These are phyloP conservation scores for Physocladia obscura DNA, from an alignment of 192 early-diverging fungal genomes.

Conservation along the genomic window DNA sequence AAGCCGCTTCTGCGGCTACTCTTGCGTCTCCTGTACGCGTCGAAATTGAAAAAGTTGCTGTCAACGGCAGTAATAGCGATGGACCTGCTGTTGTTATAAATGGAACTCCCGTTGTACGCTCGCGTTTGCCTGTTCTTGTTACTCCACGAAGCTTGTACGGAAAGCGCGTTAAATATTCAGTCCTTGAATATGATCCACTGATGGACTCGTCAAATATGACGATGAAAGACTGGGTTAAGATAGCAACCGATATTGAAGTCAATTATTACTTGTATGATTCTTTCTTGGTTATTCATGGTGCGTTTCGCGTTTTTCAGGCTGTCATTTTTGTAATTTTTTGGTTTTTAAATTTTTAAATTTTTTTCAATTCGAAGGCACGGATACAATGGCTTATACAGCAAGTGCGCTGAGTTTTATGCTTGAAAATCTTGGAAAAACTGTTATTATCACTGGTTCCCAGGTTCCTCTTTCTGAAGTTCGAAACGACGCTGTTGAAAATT, in stretches of 20 bases:
- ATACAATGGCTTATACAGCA: constrained; percentile 54
- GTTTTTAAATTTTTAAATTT: constrained; percentile 30
- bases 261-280: constrained; percentile 93
- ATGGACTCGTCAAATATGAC: constrained; percentile 94
- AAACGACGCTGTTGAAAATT: constrained; percentile 96
- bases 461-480: constrained; percentile 95
- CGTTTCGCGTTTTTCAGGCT: no score
- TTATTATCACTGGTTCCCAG: constrained; percentile 97
- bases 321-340: no score
- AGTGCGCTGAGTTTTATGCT: constrained; percentile 87
- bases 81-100: constrained; percentile 35
- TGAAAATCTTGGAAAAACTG: constrained; percentile 95
- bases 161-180: constrained; percentile 89
- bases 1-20: no score
- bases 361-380: constrained; percentile 38
- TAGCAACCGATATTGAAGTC: constrained; percentile 91
- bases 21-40: neutral
- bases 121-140: constrained; percentile 64
- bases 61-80: neutral
- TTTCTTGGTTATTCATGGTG: constrained; percentile 88
- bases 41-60: neutral
- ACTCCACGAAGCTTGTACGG: constrained; percentile 87
- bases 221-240: constrained; percentile 87
- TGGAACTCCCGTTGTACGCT: constrained; percentile 41
- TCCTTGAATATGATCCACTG: constrained; percentile 92